phyloP scores from a whole-genome alignment of 805 yeast species.

The Kockiozyma suomiensis region DNA sequence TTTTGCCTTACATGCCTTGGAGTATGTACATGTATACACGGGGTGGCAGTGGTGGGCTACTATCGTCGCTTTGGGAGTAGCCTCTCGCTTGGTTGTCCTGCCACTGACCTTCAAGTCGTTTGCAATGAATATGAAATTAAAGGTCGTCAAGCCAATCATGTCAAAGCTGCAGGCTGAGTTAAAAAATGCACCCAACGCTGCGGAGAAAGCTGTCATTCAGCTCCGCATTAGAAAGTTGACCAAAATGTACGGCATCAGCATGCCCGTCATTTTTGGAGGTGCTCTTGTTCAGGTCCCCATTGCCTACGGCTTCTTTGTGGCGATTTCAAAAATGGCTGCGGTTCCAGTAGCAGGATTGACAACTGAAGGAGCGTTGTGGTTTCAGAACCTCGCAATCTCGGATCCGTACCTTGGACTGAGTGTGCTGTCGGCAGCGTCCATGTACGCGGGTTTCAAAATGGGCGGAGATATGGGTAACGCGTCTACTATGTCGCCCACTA shows the following conservation, averaged over 20 bases:
- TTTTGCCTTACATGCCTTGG: conserved; percentile 74
- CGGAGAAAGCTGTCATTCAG: conserved; percentile 52
- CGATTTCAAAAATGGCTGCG: conserved; percentile 78
- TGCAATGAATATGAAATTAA: conserved; percentile 76
- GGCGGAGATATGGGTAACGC: conserved; percentile 90
- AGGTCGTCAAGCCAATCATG: conserved; percentile 75
- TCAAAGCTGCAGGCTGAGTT: conserved; percentile 46
- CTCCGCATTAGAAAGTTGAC: conserved; percentile 62
- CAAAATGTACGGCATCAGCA: conserved; percentile 70
- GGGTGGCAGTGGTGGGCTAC: conserved; percentile 99
- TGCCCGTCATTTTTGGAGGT: conserved; percentile 74
- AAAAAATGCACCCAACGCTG: conserved; percentile 46
- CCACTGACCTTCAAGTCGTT: conserved; percentile 83
- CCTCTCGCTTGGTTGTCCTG: conserved; percentile 67
- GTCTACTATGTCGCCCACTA: conserved; percentile 60
- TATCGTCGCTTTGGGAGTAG: conserved; percentile 71
- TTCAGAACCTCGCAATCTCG: conserved; percentile 71
- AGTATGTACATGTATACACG: conserved; percentile 75
- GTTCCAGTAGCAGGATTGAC: conserved; percentile 82
- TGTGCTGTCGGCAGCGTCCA: conserved; percentile 74
- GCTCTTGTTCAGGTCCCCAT: conserved; percentile 70
- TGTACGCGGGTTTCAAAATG: conserved; percentile 70
- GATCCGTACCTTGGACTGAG: conserved; percentile 94
- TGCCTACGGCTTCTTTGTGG: conserved; percentile 88
- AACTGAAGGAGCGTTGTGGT: conserved; percentile 82